phyloP scores from a whole-genome alignment of 352 stramenopile species.

The Pythium pyrilobum region DNA sequence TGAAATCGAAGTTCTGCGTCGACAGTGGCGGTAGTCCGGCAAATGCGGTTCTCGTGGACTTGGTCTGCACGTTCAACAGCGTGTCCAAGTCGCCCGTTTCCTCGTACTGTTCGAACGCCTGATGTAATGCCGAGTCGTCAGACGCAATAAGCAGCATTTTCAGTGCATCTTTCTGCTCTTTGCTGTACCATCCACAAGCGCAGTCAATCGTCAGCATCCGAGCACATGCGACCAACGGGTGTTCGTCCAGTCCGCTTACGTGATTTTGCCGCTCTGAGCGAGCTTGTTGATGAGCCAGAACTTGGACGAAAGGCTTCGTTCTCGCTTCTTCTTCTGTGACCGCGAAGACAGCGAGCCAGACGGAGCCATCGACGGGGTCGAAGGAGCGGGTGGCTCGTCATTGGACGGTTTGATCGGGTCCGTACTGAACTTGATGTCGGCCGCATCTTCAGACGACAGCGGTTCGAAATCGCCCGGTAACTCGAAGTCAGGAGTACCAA shows the following conservation, averaged over 20 bases:
- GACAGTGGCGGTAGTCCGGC: constrained; percentile 50
- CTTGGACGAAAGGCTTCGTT: constrained; percentile 75
- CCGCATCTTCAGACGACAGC: constrained; percentile 4
- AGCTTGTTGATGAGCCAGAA: constrained; percentile 85
- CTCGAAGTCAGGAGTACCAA: constrained; percentile 63
- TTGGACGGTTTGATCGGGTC: constrained; percentile 14
- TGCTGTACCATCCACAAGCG: constrained; percentile 16
- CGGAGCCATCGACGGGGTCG: constrained; percentile 5
- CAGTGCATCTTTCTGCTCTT: constrained; percentile 76
- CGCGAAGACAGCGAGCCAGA: constrained; percentile 11
- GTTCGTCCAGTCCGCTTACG: constrained; percentile 17
- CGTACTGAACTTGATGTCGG: constrained; percentile 14
- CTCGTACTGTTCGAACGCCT: constrained; percentile 75
- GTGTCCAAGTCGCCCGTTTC: constrained; percentile 73
- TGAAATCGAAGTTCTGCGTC: constrained; percentile 61
- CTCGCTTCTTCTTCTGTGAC: constrained; percentile 60
- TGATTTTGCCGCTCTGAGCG: constrained; percentile 72
- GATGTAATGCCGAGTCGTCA: constrained; percentile 63
- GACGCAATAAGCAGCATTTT: constrained; percentile 78
- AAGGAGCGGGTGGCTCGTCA: background rate
- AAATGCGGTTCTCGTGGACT: constrained; percentile 63
- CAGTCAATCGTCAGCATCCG: background rate
- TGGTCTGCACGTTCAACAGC: constrained; percentile 59
- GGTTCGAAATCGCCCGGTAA: constrained; percentile 36
- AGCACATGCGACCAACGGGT: background rate